These are phyloP conservation scores for Glycine latifolia DNA, from an alignment of 306 rosid genomes.

Conservation along the genomic window DNA sequence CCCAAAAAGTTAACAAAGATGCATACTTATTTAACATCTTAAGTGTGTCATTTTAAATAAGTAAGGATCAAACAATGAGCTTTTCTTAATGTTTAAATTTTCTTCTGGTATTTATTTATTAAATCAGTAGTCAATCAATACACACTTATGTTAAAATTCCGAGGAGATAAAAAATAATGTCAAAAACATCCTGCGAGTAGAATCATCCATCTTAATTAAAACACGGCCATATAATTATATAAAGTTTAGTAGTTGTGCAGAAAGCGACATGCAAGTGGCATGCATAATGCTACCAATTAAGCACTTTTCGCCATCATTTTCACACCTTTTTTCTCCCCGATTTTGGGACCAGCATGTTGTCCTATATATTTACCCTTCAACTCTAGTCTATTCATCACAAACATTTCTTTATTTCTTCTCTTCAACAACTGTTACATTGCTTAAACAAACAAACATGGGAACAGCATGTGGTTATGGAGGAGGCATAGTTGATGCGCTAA, in stretches of 20 bases:
- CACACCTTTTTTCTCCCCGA: background rate
- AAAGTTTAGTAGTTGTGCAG: background rate
- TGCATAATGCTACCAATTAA: background rate
- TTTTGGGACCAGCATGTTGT: background rate
- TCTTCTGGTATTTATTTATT: too few species aligned
- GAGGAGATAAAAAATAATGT: too few species aligned
- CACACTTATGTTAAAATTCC: too few species aligned
- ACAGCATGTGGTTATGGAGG: constrained; percentile 5
- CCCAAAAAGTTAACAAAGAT: too few species aligned
- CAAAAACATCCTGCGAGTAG: too few species aligned
- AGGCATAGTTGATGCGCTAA: constrained; percentile 53
- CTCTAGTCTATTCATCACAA: background rate
- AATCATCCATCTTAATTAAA: background rate
- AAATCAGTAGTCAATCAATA: too few species aligned
- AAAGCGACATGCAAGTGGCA: background rate
- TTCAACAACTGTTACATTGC: background rate
- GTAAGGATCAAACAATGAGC: too few species aligned
- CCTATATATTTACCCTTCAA: background rate
- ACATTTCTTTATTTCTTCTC: background rate
- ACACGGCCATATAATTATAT: too few species aligned
- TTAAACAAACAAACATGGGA: constrained; percentile 40
- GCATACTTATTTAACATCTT: too few species aligned
- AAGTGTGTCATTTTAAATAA: too few species aligned
- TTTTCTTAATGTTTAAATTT: too few species aligned
- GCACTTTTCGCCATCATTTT: background rate